These are phyloP conservation scores for Phlyctochytrium planicorne DNA, from an alignment of 192 early-diverging fungal genomes.

Conservation along the genomic window DNA sequence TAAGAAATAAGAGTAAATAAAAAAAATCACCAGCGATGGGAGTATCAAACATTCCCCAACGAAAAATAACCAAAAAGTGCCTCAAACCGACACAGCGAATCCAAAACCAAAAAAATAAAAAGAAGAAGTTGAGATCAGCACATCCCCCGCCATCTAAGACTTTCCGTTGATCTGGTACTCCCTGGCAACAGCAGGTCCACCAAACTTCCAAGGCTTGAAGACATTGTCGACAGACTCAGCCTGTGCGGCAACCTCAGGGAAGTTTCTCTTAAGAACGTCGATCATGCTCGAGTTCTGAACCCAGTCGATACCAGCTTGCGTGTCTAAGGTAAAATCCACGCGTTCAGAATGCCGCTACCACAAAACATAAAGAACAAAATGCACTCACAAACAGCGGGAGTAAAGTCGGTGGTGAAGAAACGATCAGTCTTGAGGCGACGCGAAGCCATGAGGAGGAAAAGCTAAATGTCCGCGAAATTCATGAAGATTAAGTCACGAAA, in stretches of 20 bases:
- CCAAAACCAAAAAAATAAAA: too few relatives aligned
- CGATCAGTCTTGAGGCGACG: constrained; percentile 29
- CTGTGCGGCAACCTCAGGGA: constrained; percentile 22
- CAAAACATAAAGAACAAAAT: too few relatives aligned
- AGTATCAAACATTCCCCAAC: too few relatives aligned
- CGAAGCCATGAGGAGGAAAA: constrained; percentile 31
- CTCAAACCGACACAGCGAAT: too few relatives aligned
- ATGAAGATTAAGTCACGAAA: background rate
- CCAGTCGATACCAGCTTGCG: constrained; percentile 27
- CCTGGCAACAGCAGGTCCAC: background rate
- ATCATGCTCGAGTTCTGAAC: constrained; percentile 25
- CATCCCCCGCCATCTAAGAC: too few relatives aligned
- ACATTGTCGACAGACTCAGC: constrained; percentile 26
- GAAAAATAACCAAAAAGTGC: too few relatives aligned
- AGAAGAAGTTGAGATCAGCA: too few relatives aligned
- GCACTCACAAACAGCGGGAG: constrained; percentile 14
- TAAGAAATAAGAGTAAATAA: too few relatives aligned
- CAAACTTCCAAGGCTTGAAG: constrained; percentile 32
- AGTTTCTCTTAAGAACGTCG: constrained; percentile 18
- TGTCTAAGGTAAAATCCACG: too few relatives aligned
- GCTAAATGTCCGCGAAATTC: constrained; percentile 3
- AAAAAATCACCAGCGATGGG: too few relatives aligned
- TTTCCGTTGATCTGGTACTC: constrained; percentile 5
- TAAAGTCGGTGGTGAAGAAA: constrained; percentile 35
- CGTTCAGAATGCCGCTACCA: too few relatives aligned